phyloP scores from a whole-genome alignment of 352 stramenopile species.

The Pythium aquatile region DNA sequence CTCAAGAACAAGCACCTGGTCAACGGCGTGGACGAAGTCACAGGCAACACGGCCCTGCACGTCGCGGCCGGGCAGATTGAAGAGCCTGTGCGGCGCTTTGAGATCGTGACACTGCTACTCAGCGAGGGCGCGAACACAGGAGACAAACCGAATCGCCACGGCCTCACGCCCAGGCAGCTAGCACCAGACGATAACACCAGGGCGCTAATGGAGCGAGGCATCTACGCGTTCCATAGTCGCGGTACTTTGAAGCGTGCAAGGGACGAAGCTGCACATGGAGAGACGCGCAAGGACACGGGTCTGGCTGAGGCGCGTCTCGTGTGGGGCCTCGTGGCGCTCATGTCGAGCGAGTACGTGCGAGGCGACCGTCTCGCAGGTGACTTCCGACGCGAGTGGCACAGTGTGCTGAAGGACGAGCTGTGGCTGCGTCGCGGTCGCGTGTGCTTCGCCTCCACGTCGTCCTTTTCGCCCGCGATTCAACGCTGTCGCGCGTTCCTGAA shows the following conservation, averaged over 20 bases:
- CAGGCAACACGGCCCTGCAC: conserved; percentile 61
- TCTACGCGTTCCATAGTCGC: conserved; percentile 51
- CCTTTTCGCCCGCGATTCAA: conserved; percentile 39
- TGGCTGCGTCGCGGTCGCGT: conserved; percentile 59
- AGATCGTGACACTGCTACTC: conserved; percentile 46
- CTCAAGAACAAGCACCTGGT: conserved; percentile 48
- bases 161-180: conserved; percentile 48
- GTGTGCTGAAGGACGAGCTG: conserved; percentile 49
- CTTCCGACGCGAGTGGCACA: conserved; percentile 52
- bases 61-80: conserved; percentile 46
- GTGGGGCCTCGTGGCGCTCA: conserved; percentile 55
- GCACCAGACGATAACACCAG: conserved; percentile 32
- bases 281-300: background rate
- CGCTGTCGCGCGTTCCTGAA: conserved; percentile 58
- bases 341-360: conserved; percentile 48
- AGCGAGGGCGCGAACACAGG: conserved; percentile 52
- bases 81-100: conserved; percentile 42
- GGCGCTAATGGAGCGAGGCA: conserved; percentile 36
- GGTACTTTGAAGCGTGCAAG: conserved; percentile 15
- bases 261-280: background rate
- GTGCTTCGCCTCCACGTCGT: conserved; percentile 44
- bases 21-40: conserved; percentile 46
- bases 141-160: conserved; percentile 49
- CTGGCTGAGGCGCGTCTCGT: conserved; percentile 33
- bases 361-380: conserved; percentile 37